phyloP scores from a whole-genome alignment of 2,329 filamentous ascomycete genomes.

The Fusarium dlaminii region DNA sequence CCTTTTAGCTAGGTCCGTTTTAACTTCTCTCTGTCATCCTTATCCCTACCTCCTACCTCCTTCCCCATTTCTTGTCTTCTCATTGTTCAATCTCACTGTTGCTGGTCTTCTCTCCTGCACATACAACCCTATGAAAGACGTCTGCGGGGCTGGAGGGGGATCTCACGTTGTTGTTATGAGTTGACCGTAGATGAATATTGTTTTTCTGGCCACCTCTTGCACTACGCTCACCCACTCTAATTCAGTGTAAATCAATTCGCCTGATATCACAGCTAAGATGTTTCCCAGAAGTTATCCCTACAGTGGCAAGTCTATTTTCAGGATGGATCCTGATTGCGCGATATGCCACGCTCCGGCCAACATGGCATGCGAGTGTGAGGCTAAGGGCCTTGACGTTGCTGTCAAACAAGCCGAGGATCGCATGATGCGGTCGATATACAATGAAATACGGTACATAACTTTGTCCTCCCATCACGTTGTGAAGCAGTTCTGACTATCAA shows the following conservation, averaged over 20 bases:
- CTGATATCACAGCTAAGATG: constrained; percentile 57
- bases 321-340: constrained; percentile 76
- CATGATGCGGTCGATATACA: constrained; percentile 71
- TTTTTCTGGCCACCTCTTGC: constrained; percentile 22
- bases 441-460: constrained; percentile 67
- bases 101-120: constrained; percentile 25
- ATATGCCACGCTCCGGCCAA: constrained; percentile 70
- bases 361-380: constrained; percentile 71
- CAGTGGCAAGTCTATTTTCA: constrained; percentile 62
- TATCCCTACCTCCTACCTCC: constrained; percentile 27
- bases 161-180: constrained; percentile 39
- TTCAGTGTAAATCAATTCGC: constrained; percentile 28
- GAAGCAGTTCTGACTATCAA: constrained; percentile 15
- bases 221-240: constrained; percentile 14
- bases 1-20: constrained; percentile 45
- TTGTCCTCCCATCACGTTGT: background rate
- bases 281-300: constrained; percentile 57
- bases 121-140: constrained; percentile 42
- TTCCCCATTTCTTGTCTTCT: constrained; percentile 30
- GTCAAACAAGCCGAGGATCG: constrained; percentile 70
- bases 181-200: constrained; percentile 40
- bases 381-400: constrained; percentile 70
- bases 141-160: constrained; percentile 43
- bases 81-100: constrained; percentile 31
- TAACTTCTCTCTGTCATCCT: constrained; percentile 32